Conservation (phyloP, 2,329 filamentous ascomycete species). For the Colletotrichum salicis region DNA sequence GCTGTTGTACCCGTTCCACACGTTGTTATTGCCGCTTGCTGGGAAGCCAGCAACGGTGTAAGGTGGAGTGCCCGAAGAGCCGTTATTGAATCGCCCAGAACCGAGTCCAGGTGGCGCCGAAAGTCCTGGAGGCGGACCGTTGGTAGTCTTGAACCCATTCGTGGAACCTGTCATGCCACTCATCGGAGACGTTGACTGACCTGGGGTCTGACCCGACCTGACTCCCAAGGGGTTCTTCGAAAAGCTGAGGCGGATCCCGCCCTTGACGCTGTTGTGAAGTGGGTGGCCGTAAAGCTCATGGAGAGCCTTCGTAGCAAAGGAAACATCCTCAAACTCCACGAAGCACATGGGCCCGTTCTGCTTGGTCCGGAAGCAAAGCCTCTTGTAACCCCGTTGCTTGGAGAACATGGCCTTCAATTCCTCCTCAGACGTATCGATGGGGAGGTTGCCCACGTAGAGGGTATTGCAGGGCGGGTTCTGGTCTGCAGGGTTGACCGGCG, state of each 20-base stretch:
- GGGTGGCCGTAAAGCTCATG: constrained; percentile 88
- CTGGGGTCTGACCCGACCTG: constrained; percentile 76
- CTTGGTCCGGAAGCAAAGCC: constrained; percentile 94
- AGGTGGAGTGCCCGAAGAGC: constrained; percentile 22
- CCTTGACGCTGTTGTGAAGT: constrained; percentile 92
- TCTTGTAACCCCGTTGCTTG: constrained; percentile 93
- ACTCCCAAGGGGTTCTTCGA: constrained; percentile 97
- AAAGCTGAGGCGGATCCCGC: constrained; percentile 94
- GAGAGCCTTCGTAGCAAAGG: constrained; percentile 90
- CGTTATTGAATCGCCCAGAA: constrained; percentile 40
- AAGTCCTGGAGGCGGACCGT: constrained; percentile 85
- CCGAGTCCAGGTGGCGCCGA: constrained; percentile 77
- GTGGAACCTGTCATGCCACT: constrained; percentile 64
- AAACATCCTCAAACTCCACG: constrained; percentile 95
- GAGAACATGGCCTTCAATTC: constrained; percentile 94
- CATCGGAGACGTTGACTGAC: constrained; percentile 59
- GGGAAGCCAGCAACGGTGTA: constrained; percentile 36
- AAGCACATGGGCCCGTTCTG: constrained; percentile 98
- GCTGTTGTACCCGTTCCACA: constrained; percentile 31
- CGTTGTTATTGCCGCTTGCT: constrained; percentile 37
- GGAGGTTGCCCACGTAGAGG: constrained; percentile 96
- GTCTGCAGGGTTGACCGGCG: constrained; percentile 91
- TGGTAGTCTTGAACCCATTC: constrained; percentile 74
- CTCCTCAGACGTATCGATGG: constrained; percentile 91
- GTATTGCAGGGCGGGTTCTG: constrained; percentile 98